Percentiles rank a stretch among this genome's conserved stretches.
Conservation (phyloP, 805 yeast genomes). For the Yamadazyma laniorum region DNA sequence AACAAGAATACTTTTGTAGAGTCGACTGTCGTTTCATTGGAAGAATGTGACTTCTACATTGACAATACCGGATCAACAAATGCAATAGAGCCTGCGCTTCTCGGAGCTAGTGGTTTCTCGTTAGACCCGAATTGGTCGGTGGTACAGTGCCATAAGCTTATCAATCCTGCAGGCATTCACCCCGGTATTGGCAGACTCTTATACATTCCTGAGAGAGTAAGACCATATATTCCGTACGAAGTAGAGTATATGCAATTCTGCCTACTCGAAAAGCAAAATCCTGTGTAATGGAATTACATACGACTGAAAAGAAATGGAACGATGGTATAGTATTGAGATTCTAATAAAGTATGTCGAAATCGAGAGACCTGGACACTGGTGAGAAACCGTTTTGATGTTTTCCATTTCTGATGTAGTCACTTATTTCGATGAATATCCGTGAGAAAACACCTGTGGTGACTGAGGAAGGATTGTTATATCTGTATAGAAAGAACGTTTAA, state of each 20-base stretch:
- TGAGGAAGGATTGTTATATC: no score
- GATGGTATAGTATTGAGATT: slow-evolving; percentile 3
- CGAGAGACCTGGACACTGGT: no score
- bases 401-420: no score
- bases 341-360: no score
- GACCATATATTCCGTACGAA: slow-evolving; percentile 26
- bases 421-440: no score
- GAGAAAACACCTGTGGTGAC: no score
- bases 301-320: no score
- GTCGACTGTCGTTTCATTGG: slow-evolving; percentile 49
- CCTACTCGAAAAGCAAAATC: slow-evolving; percentile 19
- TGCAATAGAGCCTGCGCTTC: slow-evolving; percentile 36
- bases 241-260: slow-evolving; percentile 54
- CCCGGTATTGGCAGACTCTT: slow-evolving; percentile 52
- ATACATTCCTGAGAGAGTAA: slow-evolving; percentile 44
- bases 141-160: slow-evolving; percentile 47
- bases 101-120: slow-evolving; percentile 13
- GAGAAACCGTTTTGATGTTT: no score
- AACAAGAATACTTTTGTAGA: slow-evolving; percentile 66
- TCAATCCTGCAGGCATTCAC: slow-evolving; percentile 54
- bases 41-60: slow-evolving; percentile 64
- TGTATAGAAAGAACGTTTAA: no score
- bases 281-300: neutral
- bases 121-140: slow-evolving; percentile 44
- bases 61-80: slow-evolving; percentile 47